Evolutionary conservation across 306 rosid genomes (phyloP), one percentile per base, ranked within the genome.

Genomic region (Fragaria nilgerrensis): DNA sequence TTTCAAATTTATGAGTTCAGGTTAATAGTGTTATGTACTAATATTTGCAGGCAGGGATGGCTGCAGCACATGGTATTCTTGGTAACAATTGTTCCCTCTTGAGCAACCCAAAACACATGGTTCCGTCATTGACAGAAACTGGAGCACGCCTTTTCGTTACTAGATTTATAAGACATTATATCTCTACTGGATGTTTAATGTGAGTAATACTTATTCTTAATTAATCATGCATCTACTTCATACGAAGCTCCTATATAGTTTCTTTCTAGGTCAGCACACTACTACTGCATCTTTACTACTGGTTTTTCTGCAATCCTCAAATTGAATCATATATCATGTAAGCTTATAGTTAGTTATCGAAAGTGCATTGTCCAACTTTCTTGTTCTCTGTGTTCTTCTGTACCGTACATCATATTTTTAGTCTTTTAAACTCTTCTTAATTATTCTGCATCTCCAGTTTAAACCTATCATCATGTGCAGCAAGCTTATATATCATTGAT

Each of bases 81-180:
- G 96, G 96, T 83, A 86, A 75, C 70, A 45, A 77, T 29, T 86
- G 76, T 76, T 69, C 85, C 44, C 89, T 87, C 68, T 75, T 84
- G 77, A 83, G 86, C 82, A 87, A 94, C 71, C 96, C 98, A 13
- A 92, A 90, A 83, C 93, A 86, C 82, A 92, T 94, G 98, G 96
- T 83, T 55, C 97, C 92, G 23, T 94, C 97, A 37, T 81, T 93
- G 80, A 78, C 73, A 45, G 97, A 94, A 87, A 84, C 84, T 9
- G 98, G 89, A 27, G 96, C 95, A 5, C 93, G 95, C 32, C 80
- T 89, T 69, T 89, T 89, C 22, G 89, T 88, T 44, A 84, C 92
- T 50, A 84, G 96, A 79, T 94, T 94, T 80, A 88, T 94, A 49
- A 70, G 84, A 67, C 77, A 23, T 52, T 89, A 69, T 79, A 82